Base-by-base conservation (phyloP, 2,329 filamentous ascomycete species). In the Shiraia bambusicola region DNA sequence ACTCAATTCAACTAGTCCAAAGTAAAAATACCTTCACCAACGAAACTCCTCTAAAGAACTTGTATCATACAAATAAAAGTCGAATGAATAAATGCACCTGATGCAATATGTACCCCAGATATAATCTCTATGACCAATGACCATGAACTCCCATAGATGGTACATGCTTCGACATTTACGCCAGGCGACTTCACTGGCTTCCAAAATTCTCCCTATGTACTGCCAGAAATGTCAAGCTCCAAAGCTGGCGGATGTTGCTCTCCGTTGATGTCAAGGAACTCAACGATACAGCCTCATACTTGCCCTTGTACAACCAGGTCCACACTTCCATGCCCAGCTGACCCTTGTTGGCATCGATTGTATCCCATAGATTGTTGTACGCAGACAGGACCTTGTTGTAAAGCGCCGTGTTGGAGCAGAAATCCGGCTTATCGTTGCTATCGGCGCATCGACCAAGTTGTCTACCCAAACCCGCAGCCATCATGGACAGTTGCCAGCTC, bases 401-500 rank as follows among this genome's bases (percentile, higher is more conserved):
- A 0, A 84, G 71, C 0, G 35, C 39, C 0, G 48, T 17, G 36
- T 81, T 65, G 0, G 42, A 50, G 58, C 81, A 85, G 50, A 83
- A 83, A 0, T 71, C 71, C 14, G 55, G 52, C 5, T 33, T 33
- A 29, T 36, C 37, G 7, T 57, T 38, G 2, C 19, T 22, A 8
- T 33, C 35, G 8, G 61, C 52, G 58, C 80, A 86, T 2, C 81
- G 71, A 1, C 57, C 72, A 4, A 85, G 70, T 51, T 85, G 82
- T 2, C 72, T 63, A 41, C 81, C 75, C 0, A 86, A 61, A 0
- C 82, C 82, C 8, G 74, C 74, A 0, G 78, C 81, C 77, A 84
- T 82, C 75, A 85, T 82, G 0, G 80, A 75, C 3, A 84, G 66
- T 40, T 80, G 81, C 80, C 81, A 86, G 31, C 74, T 76, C 82